phyloP scores from a whole-genome alignment of 805 yeast species.

The Metschnikowia henanensis region DNA sequence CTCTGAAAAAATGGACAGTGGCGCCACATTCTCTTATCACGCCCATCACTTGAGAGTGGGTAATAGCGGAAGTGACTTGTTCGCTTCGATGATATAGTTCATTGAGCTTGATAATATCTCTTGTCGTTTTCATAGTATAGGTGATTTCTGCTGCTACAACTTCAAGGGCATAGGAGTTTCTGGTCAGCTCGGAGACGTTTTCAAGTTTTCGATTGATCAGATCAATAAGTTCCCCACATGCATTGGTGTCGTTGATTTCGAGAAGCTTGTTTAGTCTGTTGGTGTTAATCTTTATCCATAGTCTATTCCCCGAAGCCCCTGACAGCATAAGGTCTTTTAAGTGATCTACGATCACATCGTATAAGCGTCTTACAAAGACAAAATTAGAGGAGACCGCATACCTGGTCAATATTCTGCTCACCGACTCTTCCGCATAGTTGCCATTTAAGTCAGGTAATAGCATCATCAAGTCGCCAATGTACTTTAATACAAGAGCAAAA shows the following conservation, averaged over 20 bases:
- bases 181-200: conserved; percentile 43
- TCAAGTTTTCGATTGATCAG: conserved; percentile 39
- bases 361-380: conserved; percentile 30
- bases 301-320: conserved; percentile 26
- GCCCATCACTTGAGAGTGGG: conserved; percentile 75
- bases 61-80: conserved; percentile 56
- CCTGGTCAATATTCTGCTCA: conserved; percentile 34
- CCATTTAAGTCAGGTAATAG: conserved; percentile 29
- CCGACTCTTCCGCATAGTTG: conserved; percentile 41
- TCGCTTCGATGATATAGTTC: conserved; percentile 47
- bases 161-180: conserved; percentile 54
- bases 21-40: conserved; percentile 80
- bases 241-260: conserved; percentile 28
- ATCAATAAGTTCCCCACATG: conserved; percentile 35
- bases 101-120: conserved; percentile 38
- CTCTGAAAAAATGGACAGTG: conserved; percentile 57
- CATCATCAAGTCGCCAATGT: conserved; percentile 23
- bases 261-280: conserved; percentile 41
- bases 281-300: conserved; percentile 50
- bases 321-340: conserved; percentile 21
- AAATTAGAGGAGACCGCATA: conserved; percentile 30
- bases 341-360: conserved; percentile 31
- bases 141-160: conserved; percentile 67
- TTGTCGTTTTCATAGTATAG: conserved; percentile 38
- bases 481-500: conserved; percentile 23